phyloP scores from a whole-genome alignment of 768 basidiomycete species.

The Kwoniella botswanensis region DNA sequence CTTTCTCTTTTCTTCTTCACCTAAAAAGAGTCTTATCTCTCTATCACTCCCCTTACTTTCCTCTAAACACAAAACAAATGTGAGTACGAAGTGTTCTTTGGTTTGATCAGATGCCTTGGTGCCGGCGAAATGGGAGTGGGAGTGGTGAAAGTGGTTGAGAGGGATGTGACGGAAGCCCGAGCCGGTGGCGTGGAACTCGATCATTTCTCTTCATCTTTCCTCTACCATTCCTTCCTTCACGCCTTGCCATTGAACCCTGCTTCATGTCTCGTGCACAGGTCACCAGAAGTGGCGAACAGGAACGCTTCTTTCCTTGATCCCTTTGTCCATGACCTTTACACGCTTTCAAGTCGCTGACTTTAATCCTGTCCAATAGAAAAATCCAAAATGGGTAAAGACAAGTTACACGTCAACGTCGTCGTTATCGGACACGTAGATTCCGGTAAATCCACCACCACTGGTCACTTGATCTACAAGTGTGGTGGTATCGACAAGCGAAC shows the following conservation, averaged over 20 bases:
- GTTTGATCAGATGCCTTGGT: not conserved
- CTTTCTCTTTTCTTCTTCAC: slow-evolving; percentile 16
- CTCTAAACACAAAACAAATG: slow-evolving; percentile 17
- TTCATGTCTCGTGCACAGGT: not conserved
- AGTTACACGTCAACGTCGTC: slow-evolving; percentile 57
- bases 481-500: slow-evolving; percentile 97
- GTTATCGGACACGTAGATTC: slow-evolving; percentile 87
- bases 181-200: not conserved
- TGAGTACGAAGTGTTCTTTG: slow-evolving; percentile 17
- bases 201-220: not conserved
- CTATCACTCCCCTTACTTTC: slow-evolving; percentile 8
- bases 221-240: not conserved
- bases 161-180: not conserved
- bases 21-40: slow-evolving; percentile 27
- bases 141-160: not conserved
- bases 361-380: slow-evolving; percentile 18
- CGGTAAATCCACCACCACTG: slow-evolving; percentile 99
- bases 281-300: not conserved
- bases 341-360: slow-evolving; percentile 1
- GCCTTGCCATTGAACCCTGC: not conserved
- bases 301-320: not conserved
- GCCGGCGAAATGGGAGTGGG: not conserved
- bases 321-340: not conserved
- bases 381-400: slow-evolving; percentile 54
- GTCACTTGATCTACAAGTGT: slow-evolving; percentile 99